phyloP scores from a whole-genome alignment of 441 rosid genomes.

The Croton setiger region DNA sequence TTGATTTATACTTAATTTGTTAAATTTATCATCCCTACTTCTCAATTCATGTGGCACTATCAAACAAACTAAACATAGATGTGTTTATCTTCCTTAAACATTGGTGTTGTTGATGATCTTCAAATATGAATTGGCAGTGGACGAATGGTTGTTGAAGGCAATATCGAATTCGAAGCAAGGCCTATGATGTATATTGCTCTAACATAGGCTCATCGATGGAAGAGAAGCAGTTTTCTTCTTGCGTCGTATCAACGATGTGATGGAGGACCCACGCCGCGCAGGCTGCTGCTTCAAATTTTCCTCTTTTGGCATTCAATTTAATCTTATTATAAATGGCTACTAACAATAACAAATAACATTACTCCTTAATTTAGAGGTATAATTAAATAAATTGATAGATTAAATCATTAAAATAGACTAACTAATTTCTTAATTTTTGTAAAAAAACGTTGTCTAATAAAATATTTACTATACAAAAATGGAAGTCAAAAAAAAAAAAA shows the following conservation, averaged over 20 bases:
- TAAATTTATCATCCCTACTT: too few relatives aligned
- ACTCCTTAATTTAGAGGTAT: too few relatives aligned
- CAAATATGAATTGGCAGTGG: conserved; percentile 44
- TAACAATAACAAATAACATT: too few relatives aligned
- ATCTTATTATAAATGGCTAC: too few relatives aligned
- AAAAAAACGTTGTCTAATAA: too few relatives aligned
- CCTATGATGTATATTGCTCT: conserved; percentile 99
- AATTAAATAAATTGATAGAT: too few relatives aligned
- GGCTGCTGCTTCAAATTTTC: conserved; percentile 94
- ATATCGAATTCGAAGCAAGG: conserved; percentile 60
- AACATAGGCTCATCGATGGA: conserved; percentile 89
- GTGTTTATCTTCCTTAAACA: too few relatives aligned
- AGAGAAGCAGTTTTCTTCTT: conserved; percentile 99
- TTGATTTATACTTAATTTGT: neutral
- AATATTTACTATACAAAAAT: too few relatives aligned
- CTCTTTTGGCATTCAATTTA: conserved; percentile 51
- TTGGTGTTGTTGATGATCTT: neutral
- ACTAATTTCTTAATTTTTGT: too few relatives aligned
- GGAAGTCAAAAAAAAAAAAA: neutral
- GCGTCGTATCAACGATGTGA: conserved; percentile 93
- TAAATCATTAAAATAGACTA: too few relatives aligned
- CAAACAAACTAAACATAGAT: too few relatives aligned
- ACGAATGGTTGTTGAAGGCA: conserved; percentile 92
- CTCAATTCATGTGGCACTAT: too few relatives aligned
- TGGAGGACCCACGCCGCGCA: conserved; percentile 91